Evolutionary conservation across 306 rosid genomes (phyloP), one percentile per base, ranked within the genome.

Genomic region (Hippophae tibetana): DNA sequence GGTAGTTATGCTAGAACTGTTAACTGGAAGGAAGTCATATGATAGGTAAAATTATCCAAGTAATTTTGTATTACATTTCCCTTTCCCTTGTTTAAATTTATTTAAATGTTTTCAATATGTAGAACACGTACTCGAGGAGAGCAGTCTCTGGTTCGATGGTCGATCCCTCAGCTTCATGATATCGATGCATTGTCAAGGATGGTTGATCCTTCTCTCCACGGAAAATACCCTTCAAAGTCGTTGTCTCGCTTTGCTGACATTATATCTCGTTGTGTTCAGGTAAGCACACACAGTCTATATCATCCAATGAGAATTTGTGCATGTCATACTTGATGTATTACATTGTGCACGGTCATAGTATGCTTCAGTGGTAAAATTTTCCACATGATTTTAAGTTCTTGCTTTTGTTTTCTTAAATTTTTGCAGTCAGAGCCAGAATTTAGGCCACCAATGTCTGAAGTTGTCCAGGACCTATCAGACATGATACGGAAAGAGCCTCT

Each of bases 371-470:
- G 23, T 31, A 31, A 31, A 31, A 31, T 31, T 31, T 31, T 31
- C 38, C 38, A 4, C 38, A 31, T 31, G 38, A 31, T 31, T 31
- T 31, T 31, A 2, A 2, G 5, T 31, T 2, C 38, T 31, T 31
- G 5, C 38, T 4, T 31, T 4, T 31, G 38, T 31, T 31, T 31
- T 31, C 38, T 31, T 31, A 31, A 2, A 31, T 31, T 31, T 31
- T 70, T 70, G 78, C 95, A 93, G 99, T 38, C 85, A 38, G 84
- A 82, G 73, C 97, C 97, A 27, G 95, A 88, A 78, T 88, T 86
- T 62, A 83, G 99, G 85, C 99, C 99, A 44, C 78, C 77, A 38
- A 86, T 86, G 95, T 88, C 99, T 18, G 93, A 81, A 66, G 99
- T 93, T 1, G 99, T 88, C 66, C 82, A 86, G 64, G 92, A 93